Evolutionary conservation across 2,329 filamentous ascomycete species (phyloP), one percentile per base, ranked within the genome.

Genomic region (Polytolypa hystricis): DNA sequence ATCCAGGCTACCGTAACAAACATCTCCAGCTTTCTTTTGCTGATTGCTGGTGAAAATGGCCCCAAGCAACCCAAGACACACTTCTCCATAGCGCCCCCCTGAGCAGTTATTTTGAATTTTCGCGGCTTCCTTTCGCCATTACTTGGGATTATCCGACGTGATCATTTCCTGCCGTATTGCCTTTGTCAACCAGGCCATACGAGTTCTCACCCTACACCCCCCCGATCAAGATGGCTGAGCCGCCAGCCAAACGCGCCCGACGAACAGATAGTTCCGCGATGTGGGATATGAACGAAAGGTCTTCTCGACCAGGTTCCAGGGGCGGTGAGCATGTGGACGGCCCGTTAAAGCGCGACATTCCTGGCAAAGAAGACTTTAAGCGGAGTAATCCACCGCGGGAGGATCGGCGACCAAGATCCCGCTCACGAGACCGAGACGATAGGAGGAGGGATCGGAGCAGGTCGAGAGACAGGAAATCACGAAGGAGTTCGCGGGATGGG

Each of bases 211-310:
- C n/a, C n/a, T n/a, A n/a, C n/a, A n/a, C n/a, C n/a, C n/a, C n/a
- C n/a, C n/a, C n/a, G n/a, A n/a, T n/a, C n/a, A n/a, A n/a, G n/a
- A 74, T 74, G 71, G 56, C 69, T 16, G 70, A 73, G 47, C 43
- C 40, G 14, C 62, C 70, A 41, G 55, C 66, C 35, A 71, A 71
- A 52, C 67, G 69, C 34, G 53, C 65, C 14, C 64, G 66, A 41
- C 58, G 65, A 32, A 65, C 65, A n/a, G 75, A 79, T 47, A 74
- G 70, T 55, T 70, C 69, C 34, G 65, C 72, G 35, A 75, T 74
- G 68, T 75, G 74, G 72, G 76, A 81, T 43, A 51, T 54, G 39
- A 56, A 58, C 35, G 56, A 62, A 27, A 53, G 47, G 14, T 47
- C 44, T 18, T 45, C 48, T 18, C 50, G 48, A 23, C 47, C 47